Evolutionary conservation across 768 basidiomycete species (phyloP), one percentile per base, ranked within the genome.

Genomic region (Psilocybe cyanescens): DNA sequence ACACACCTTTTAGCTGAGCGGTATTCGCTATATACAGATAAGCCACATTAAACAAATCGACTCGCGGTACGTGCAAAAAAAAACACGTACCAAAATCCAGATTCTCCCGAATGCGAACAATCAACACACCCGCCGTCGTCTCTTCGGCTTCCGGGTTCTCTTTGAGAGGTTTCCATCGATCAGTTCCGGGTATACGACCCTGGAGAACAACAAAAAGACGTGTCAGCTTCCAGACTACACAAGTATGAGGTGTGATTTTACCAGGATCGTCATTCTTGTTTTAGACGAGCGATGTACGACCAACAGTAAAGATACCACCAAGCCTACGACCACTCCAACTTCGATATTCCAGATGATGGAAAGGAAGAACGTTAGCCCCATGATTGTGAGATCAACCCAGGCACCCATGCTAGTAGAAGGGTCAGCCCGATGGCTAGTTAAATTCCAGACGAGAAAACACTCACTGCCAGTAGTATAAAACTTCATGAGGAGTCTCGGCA

Each of bases 311-410:
- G 95, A 95, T 59, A 95, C 86, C 45, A 95, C 86, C 64, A 98
- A 79, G 64, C 92, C 92, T 66, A 92, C 88, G n/a, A 91, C 86
- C 46, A 99, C 88, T 12, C 97, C 97, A 57, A 94, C 88, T 79
- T 99, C 95, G 58, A 99, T 88, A 65, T 90, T 88, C 87, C 94
- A 95, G 24, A 97, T 74, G 58, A 97, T 87, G 2, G 94, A 95
- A 57, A 93, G 84, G 63, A 89, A 68, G 75, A 99, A 97, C 0
- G 97, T 98, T 55, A 95, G 82, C 19, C 79, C 76, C 91, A 98
- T 95, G 69, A 99, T 84, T 4, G 84, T 77, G 51, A 97, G 79
- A 71, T 99, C 97, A 39, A 87, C 86, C 92, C 94, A 96, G n/a
- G 97, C 92, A n/a, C 85, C 71, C 85, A 97, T 94, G 68, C 91